A percentile compares a stretch with the other conserved stretches of the same genome.
Evolutionary conservation across 306 rosid species (phyloP).

Genomic region (Pyrus pyrifolia): DNA sequence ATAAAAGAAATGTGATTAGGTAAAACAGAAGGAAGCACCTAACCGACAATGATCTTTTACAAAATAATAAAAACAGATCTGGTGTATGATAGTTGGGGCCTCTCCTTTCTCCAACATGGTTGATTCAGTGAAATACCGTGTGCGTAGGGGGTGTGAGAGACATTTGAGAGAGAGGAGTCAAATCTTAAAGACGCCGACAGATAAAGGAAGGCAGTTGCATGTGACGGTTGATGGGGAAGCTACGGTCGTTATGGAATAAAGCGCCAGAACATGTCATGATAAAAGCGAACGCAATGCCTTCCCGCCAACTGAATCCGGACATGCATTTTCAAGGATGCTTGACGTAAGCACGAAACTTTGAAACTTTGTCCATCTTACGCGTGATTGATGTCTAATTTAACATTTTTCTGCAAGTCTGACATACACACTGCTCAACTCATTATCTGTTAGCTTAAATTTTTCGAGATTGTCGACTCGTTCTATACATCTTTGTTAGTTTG

Average conservation of each 20-base stretch:
- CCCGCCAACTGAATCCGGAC: constrained; percentile 5
- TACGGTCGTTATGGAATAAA: constrained; percentile 11
- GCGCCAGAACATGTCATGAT: not conserved
- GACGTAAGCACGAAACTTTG: not conserved
- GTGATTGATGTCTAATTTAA: not conserved
- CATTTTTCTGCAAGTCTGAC: not conserved
- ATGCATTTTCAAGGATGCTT: not conserved
- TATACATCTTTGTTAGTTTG: not conserved
- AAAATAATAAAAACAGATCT: not conserved
- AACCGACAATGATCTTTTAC: not conserved
- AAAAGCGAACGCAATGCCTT: not conserved
- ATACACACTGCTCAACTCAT: not conserved
- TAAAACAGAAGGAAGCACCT: not conserved
- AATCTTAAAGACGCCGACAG: not conserved
- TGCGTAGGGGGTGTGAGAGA: not conserved
- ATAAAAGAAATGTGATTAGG: not conserved
- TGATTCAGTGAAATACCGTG: not conserved
- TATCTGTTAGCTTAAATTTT: too few relatives aligned
- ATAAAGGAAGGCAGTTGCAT: not conserved
- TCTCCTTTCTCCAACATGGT: not conserved
- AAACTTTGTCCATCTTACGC: not conserved
- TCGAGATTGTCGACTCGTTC: not conserved
- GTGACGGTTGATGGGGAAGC: constrained; percentile 7
- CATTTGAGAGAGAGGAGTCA: not conserved
- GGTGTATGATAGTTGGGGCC: not conserved